Evolutionary conservation across 2,329 filamentous ascomycete species (phyloP).

Genomic region (Xylariaceae sp.): DNA sequence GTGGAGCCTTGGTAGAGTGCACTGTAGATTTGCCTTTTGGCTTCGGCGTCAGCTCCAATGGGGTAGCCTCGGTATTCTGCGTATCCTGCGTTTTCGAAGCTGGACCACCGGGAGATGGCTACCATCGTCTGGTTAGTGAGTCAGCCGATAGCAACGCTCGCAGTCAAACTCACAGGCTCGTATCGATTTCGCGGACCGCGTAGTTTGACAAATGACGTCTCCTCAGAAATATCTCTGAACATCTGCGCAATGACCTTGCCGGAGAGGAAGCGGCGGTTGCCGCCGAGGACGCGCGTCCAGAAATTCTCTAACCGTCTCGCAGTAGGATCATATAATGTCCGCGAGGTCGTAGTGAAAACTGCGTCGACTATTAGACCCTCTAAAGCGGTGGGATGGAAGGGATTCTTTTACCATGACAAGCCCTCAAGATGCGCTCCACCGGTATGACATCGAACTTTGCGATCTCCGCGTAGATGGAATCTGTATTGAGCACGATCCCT

Average conservation of each 20-base stretch:
- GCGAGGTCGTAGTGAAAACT: constrained; percentile 59
- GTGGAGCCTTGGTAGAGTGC: constrained; percentile 44
- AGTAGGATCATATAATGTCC: constrained; percentile 56
- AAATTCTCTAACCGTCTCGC: constrained; percentile 59
- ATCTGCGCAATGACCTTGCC: constrained; percentile 50
- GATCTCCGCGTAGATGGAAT: constrained; percentile 49
- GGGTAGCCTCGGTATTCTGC: constrained; percentile 9
- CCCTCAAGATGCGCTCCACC: constrained; percentile 48
- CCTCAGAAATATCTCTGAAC: constrained; percentile 54
- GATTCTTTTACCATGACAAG: constrained; percentile 50
- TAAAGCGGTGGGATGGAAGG: neutral
- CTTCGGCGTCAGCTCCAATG: constrained; percentile 20
- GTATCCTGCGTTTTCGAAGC: constrained; percentile 12
- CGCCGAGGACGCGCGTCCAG: constrained; percentile 63
- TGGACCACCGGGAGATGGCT: constrained; percentile 25
- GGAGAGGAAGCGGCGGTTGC: constrained; percentile 48
- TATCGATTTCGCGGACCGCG: constrained; percentile 49
- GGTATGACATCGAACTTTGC: constrained; percentile 47
- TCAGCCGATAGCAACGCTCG: neutral
- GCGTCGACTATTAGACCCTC: constrained; percentile 20
- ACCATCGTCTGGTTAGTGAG: constrained; percentile 18
- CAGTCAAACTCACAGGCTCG: constrained; percentile 42
- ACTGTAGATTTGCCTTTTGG: constrained; percentile 28
- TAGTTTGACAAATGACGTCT: constrained; percentile 53
- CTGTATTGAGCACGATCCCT: constrained; percentile 52